Evolutionary conservation across 1,139 yeast species (phyloP), one percentile per base, ranked within the genome.

Genomic region (Suzukiozyma palmioleophila): DNA sequence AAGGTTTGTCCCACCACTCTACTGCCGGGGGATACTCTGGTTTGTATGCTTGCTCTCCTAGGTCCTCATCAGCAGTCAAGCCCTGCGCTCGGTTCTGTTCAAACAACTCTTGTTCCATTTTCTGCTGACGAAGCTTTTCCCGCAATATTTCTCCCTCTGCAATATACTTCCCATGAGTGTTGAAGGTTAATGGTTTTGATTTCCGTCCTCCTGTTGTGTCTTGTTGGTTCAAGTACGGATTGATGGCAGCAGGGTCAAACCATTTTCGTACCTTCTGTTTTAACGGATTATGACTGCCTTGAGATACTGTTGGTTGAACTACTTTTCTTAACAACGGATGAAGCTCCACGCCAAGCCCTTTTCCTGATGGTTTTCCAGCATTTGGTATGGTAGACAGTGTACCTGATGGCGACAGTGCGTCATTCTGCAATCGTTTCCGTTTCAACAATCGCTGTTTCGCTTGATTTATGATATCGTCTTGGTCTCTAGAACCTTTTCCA

Each of bases 1-100:
- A 72, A 8, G 77, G 78, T 42, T 64, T 59, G 57, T 87, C 95
- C 96, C 96, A 87, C 95, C 95, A 86, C 57, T 86, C 95, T 2
- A 79, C 62, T 10, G 45, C 47, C 0, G 92, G 92, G 0, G 89
- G 89, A 16, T 42, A 53, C 2, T 53, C 59, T 0, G 66, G 64
- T 40, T 61, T 59, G 53, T 72, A 84, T 8, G 57, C 50, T 3
- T 74, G 71, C 49, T 84, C 94, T 2, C 78, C 81, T 0, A 73
- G 45, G 2, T 54, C 51, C 15, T 63, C 59, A 44, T 79, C 73
- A 0, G 85, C 72, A 3, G 69, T 55, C 3, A 79, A 53, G 0
- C 84, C 84, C 45, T 56, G 53, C 2, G 52, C 54, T 47, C 53
- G 59, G n/a, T 61, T 53, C 11, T 52, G 53, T 26, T 52, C 56